A percentile compares a stretch with the other conserved stretches of the same genome.
Evolutionary conservation across 2,329 filamentous ascomycete species (phyloP).

Genomic region (Xylaria sp.): DNA sequence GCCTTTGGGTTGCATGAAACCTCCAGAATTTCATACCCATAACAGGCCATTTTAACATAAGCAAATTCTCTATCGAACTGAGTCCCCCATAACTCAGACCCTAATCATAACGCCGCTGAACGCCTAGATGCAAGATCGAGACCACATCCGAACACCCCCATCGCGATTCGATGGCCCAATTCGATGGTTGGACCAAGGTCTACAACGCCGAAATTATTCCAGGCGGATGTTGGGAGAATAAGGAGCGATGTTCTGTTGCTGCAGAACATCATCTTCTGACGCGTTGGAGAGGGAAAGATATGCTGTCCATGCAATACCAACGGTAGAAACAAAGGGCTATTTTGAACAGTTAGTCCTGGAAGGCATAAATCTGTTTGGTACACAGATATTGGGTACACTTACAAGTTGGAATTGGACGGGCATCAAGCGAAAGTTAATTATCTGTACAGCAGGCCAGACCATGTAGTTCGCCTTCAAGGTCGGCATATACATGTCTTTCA

Average conservation of each 20-base stretch:
- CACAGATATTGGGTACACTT: conserved; percentile 55
- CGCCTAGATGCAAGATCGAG: conserved; percentile 27
- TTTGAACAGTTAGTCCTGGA: conserved; percentile 18
- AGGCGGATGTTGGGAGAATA: conserved; percentile 54
- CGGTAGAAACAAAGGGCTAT: conserved; percentile 92
- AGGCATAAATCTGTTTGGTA: not conserved
- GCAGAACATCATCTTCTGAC: conserved; percentile 71
- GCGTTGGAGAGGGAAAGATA: conserved; percentile 94
- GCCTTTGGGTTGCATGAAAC: not conserved
- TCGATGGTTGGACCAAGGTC: not conserved
- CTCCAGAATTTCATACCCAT: not conserved
- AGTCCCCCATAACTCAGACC: not conserved
- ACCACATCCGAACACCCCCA: conserved; percentile 6
- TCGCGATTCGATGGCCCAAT: not conserved
- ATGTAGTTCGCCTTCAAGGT: conserved; percentile 96
- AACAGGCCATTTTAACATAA: conserved; percentile 11
- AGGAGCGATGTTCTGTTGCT: conserved; percentile 43
- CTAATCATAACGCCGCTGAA: conserved; percentile 25
- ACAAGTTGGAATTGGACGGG: conserved; percentile 97
- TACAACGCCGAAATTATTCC: conserved; percentile 23
- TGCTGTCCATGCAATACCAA: conserved; percentile 97
- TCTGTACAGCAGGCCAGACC: conserved; percentile 94
- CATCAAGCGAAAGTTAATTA: conserved; percentile 95
- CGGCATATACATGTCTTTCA: conserved; percentile 92
- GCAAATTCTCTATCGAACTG: conserved; percentile 22